Percentiles rank a stretch among this genome's conserved stretches.
phyloP scores from a whole-genome alignment of 1,284 basidiomycete genomes.

The Trametes versicolor region DNA sequence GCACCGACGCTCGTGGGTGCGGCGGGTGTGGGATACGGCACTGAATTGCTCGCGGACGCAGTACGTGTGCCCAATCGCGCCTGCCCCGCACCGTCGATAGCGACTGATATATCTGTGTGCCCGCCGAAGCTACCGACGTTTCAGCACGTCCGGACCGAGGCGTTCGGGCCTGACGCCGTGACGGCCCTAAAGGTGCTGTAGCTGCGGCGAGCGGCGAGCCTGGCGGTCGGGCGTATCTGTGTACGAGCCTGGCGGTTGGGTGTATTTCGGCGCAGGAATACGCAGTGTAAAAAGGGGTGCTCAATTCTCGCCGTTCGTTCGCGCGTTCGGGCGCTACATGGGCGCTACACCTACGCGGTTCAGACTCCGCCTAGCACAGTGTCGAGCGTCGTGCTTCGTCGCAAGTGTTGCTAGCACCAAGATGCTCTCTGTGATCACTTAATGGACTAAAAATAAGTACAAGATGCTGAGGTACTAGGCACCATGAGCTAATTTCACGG shows the following conservation, averaged over 20 bases:
- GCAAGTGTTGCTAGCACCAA: no score
- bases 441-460: no score
- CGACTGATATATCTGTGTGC: constrained; percentile 12
- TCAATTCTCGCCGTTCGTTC: no score
- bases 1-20: constrained; percentile 84
- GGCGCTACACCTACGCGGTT: no score
- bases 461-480: no score
- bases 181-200: constrained; percentile 36
- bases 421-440: no score
- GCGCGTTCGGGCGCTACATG: no score
- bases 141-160: constrained; percentile 42
- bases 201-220: constrained; percentile 1
- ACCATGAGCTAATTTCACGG: no score
- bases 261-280: constrained; percentile 28
- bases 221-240: not conserved
- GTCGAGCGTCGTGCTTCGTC: no score
- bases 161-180: constrained; percentile 44
- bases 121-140: constrained; percentile 39
- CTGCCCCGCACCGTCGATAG: not conserved
- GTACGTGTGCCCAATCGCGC: constrained; percentile 28
- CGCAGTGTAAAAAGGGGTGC: not conserved
- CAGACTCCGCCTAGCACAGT: no score
- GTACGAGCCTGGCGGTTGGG: not conserved
- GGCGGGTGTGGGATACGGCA: constrained; percentile 71
- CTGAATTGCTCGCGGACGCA: constrained; percentile 32